Base-by-base conservation (phyloP, 2,329 filamentous ascomycete genomes). In the Scedosporium dehoogii region DNA sequence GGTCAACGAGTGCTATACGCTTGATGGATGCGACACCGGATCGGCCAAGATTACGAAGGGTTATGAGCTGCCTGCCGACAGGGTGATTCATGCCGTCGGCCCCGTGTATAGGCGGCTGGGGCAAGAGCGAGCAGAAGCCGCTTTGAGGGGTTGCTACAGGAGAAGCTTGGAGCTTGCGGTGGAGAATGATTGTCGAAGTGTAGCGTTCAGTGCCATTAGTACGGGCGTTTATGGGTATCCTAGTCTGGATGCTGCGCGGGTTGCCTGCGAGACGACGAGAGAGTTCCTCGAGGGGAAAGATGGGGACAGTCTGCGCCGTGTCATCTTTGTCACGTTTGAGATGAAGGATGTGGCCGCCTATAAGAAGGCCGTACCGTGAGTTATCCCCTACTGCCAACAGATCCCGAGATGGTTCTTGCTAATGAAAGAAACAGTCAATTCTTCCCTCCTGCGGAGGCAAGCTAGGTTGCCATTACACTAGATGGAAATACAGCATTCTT, bases 201-300 rank as follows among this genome's bases (percentile, higher is more conserved):
- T 97, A 62, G 94, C 91, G 0, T 97, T 99, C 68, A 85, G 87
- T 48, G 88, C 85, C 21, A 81, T 97, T 64, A 96, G 92, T 70
- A 97, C 93, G 0, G 94, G 93, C 0, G 73, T 96, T 1, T 97
- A 96, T 71, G 91, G 91, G 0, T 97, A 96, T 71, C 93, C 93
- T 0, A 89, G 85, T 68, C 66, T 71, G 0, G 81, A 86, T 48
- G 94, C 93, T 1, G 91, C 91, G 0, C 73, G 79, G n/a, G 81
- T 88, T 9, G 94, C 91, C 1, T 80, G 89, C 60, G 77, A 81
- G 38, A 74, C 82, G 1, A 81, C 87, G 9, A 79, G 81, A 62
- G 70, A 75, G 42, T 87, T 85, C 65, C 69, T 88, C n/a, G 78
- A 80, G 18, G 71, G 74, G 4, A 68, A 77, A 4, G 68, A 77